Evolutionary conservation across 73 alveolate genomes (phyloP).

Genomic region (Paraurostyla sp.): DNA sequence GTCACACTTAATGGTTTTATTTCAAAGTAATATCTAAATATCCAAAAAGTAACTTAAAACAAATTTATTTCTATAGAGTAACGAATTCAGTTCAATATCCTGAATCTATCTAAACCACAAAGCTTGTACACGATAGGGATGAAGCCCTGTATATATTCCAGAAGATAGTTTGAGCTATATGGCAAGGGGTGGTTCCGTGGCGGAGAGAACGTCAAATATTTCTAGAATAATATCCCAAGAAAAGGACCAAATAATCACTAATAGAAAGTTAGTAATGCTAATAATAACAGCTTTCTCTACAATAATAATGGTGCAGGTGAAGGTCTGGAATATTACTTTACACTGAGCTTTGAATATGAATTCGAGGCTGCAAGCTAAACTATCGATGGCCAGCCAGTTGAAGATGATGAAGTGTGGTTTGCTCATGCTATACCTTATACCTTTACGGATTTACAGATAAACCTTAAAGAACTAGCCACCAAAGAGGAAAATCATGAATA

Average conservation of each 20-base stretch:
- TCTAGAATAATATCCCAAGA: conserved; percentile 64
- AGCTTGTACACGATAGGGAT: conserved; percentile 70
- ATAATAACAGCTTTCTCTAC: conserved; percentile 16
- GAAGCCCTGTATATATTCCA: conserved; percentile 71
- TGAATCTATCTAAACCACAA: conserved; percentile 60
- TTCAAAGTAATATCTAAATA: conserved; percentile 57
- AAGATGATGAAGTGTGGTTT: conserved; percentile 88
- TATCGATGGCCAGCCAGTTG: too few relatives aligned
- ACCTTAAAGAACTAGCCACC: neutral
- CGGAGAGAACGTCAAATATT: conserved; percentile 93
- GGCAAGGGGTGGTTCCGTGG: conserved; percentile 94
- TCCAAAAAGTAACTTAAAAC: conserved; percentile 46
- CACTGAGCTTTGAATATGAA: conserved; percentile 83
- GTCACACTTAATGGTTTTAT: conserved; percentile 76
- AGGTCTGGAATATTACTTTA: conserved; percentile 67
- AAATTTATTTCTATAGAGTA: neutral
- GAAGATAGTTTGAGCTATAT: conserved; percentile 12
- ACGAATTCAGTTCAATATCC: conserved; percentile 52
- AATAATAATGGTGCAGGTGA: conserved; percentile 62
- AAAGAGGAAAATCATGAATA: conserved; percentile 3
- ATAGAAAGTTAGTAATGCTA: neutral
- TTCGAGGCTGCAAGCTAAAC: too few relatives aligned
- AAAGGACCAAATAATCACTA: conserved; percentile 3
- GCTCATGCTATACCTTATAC: conserved; percentile 91
- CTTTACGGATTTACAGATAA: conserved; percentile 73